Evolutionary conservation across 78 protist genomes (phyloP).

Genomic region (slime mould (Dictyostelium discoideum)): DNA sequence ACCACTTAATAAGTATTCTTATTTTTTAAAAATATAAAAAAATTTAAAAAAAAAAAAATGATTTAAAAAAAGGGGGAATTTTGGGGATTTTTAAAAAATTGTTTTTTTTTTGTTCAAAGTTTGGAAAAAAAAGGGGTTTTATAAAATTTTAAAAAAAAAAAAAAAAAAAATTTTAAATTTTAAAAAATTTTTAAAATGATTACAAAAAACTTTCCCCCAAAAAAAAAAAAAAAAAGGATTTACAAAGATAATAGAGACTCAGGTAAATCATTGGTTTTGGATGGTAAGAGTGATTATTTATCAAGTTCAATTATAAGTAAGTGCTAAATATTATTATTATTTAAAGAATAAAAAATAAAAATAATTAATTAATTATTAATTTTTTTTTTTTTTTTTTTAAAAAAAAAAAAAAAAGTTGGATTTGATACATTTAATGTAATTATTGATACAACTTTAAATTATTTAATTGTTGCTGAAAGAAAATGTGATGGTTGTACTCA

Average conservation of each 20-base stretch:
- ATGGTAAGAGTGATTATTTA: slow-evolving; percentile 29
- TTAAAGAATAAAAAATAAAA: background rate
- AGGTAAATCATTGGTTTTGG: slow-evolving; percentile 18
- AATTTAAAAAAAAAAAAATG: background rate
- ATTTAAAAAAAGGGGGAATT: background rate
- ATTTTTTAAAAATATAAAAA: background rate
- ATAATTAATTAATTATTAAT: background rate
- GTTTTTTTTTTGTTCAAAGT: background rate
- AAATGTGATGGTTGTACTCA: slow-evolving; percentile 77
- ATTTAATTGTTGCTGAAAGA: slow-evolving; percentile 53
- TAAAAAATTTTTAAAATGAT: no score
- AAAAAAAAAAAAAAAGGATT: background rate
- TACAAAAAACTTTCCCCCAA: background rate
- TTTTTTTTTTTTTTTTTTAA: background rate
- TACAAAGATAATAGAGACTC: background rate
- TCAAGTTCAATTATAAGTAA: background rate
- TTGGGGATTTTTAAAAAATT: background rate
- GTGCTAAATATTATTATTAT: background rate
- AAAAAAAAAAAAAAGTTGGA: slow-evolving; percentile 23
- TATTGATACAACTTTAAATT: slow-evolving; percentile 37
- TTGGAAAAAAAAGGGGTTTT: background rate
- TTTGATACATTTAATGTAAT: slow-evolving; percentile 5
- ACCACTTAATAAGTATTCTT: background rate
- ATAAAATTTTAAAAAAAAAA: background rate
- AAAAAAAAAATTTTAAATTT: no score